Conservation (phyloP, 2,329 filamentous ascomycete genomes). For the Lachnellula cervina region DNA sequence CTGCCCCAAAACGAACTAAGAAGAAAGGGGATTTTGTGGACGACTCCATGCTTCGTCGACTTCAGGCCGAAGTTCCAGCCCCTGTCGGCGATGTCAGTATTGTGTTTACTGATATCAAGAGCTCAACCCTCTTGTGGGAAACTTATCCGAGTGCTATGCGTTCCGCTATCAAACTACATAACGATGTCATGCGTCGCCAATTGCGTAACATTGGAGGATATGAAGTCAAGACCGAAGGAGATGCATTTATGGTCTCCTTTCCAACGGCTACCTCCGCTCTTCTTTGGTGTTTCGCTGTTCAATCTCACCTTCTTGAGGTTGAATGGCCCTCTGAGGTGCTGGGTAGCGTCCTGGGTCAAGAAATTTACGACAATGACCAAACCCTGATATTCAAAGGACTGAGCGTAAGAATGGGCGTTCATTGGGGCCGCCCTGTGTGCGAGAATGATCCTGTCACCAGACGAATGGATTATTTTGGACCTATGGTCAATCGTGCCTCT, state of each 20-base stretch:
- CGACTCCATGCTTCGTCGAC: constrained; percentile 79
- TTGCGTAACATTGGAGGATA: constrained; percentile 91
- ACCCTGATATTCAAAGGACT: constrained; percentile 89
- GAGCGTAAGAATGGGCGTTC: constrained; percentile 95
- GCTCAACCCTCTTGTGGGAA: constrained; percentile 94
- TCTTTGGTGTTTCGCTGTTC: constrained; percentile 94
- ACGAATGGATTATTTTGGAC: constrained; percentile 98
- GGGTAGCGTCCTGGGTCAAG: constrained; percentile 77
- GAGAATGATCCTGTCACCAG: constrained; percentile 94
- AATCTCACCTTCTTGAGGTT: constrained; percentile 80
- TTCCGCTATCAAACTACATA: constrained; percentile 94
- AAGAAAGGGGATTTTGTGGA: constrained; percentile 58
- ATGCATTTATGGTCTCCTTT: constrained; percentile 99
- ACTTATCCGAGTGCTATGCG: constrained; percentile 93
- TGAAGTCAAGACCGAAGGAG: constrained; percentile 98
- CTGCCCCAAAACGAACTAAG: constrained; percentile 61
- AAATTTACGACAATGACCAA: constrained; percentile 76
- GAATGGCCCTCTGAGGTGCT: constrained; percentile 92
- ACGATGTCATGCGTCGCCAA: constrained; percentile 92
- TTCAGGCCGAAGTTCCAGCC: constrained; percentile 86
- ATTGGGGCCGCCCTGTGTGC: constrained; percentile 91
- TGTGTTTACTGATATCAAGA: constrained; percentile 99
- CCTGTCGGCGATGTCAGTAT: constrained; percentile 88
- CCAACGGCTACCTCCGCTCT: constrained; percentile 91
- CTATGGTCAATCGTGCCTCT: constrained; percentile 97